phyloP scores from a whole-genome alignment of 1,284 basidiomycete genomes.

The Cutaneotrichosporon cyanovorans region DNA sequence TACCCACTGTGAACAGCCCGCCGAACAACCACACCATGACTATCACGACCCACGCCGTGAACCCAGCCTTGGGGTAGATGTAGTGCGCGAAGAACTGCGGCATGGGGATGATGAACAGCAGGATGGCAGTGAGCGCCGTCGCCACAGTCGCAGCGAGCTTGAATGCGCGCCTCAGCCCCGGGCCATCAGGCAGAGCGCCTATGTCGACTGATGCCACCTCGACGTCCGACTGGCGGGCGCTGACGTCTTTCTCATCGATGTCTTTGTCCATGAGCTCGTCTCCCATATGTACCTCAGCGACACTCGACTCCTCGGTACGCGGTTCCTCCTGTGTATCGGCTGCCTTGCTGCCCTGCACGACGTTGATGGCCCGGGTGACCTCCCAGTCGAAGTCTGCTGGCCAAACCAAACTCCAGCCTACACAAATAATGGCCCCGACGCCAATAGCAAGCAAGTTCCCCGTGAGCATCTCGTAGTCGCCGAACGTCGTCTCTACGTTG shows the following conservation, averaged over 20 bases:
- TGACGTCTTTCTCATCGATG: slow-evolving; percentile 19
- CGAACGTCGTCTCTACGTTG: slow-evolving; percentile 57
- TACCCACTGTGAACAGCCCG: slow-evolving; percentile 63
- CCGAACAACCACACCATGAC: slow-evolving; percentile 77
- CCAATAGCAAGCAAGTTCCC: slow-evolving; percentile 82
- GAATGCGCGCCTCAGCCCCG: slow-evolving; percentile 61
- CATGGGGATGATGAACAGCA: slow-evolving; percentile 60
- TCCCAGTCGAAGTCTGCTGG: slow-evolving; percentile 76
- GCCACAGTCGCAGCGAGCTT: slow-evolving; percentile 67
- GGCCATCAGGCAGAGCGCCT: slow-evolving; percentile 6
- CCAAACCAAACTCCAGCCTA: slow-evolving; percentile 57
- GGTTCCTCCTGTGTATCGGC: not conserved
- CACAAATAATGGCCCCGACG: slow-evolving; percentile 67
- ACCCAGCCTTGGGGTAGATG: slow-evolving; percentile 59
- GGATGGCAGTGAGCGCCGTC: slow-evolving; percentile 49
- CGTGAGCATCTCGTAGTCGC: slow-evolving; percentile 61
- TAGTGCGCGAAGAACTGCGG: slow-evolving; percentile 74
- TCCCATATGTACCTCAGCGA: not conserved
- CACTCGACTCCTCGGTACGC: not conserved
- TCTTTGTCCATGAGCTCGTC: no score
- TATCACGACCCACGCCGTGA: slow-evolving; percentile 58
- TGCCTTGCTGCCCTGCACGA: not conserved
- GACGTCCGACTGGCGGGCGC: not conserved
- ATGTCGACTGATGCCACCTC: slow-evolving; percentile 9
- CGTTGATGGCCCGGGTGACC: slow-evolving; percentile 66